A percentile compares a stretch with the other conserved stretches of the same genome.
Evolutionary conservation across 345 rosid species (phyloP).

Genomic region (Brassica nigra): DNA sequence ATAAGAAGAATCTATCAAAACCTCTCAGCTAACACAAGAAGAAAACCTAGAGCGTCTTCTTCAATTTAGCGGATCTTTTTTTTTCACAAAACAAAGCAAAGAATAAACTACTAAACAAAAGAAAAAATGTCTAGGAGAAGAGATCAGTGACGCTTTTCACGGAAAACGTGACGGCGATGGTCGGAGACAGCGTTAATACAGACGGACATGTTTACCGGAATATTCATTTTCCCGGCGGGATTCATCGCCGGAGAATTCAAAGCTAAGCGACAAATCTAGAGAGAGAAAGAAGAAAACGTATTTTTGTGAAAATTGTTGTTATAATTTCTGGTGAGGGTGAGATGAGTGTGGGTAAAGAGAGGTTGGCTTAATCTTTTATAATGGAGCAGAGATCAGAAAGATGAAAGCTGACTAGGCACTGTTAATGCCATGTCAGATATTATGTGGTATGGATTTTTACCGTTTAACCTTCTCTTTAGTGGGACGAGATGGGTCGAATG

Average conservation of each 20-base stretch:
- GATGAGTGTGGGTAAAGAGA: slow-evolving; percentile 28
- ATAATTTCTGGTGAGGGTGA: slow-evolving; percentile 26
- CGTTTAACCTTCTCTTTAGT: slow-evolving; percentile 9
- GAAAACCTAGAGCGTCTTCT: slow-evolving; percentile 32
- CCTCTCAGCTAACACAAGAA: slow-evolving; percentile 38
- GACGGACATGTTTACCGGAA: slow-evolving; percentile 42
- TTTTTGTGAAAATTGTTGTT: slow-evolving; percentile 12
- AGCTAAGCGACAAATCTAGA: slow-evolving; percentile 11
- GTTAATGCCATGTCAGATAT: slow-evolving; percentile 30
- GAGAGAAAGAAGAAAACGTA: slow-evolving; percentile 17
- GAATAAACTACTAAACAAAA: slow-evolving; percentile 28
- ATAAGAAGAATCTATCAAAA: slow-evolving; percentile 37
- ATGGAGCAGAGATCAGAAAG: slow-evolving; percentile 40
- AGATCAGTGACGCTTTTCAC: slow-evolving; percentile 46
- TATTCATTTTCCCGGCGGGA: slow-evolving; percentile 59
- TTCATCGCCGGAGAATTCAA: slow-evolving; percentile 38
- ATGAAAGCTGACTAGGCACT: slow-evolving; percentile 47
- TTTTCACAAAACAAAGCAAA: slow-evolving; percentile 42
- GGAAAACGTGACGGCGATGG: slow-evolving; percentile 77
- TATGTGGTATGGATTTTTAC: slow-evolving; percentile 9
- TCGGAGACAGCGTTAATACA: slow-evolving; percentile 53
- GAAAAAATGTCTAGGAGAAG: neutral
- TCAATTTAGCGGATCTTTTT: slow-evolving; percentile 32
- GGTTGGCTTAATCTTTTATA: slow-evolving; percentile 40
- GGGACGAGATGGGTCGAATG: slow-evolving; percentile 10